These are phyloP conservation scores for Dactylellina cionopaga DNA, from an alignment of 2,329 filamentous ascomycete species.

Conservation along the genomic window DNA sequence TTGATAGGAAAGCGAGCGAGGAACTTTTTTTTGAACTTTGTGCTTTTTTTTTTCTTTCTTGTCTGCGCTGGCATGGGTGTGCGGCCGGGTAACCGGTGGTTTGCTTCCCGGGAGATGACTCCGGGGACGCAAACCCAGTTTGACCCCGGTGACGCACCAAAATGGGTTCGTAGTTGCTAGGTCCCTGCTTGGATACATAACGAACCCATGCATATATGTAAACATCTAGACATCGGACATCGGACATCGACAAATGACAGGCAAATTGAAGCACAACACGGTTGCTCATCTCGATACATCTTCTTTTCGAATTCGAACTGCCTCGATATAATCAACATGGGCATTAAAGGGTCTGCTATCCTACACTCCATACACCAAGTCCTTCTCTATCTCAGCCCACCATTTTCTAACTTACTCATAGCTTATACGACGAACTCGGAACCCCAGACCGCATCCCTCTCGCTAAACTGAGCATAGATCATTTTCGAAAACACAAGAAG, in stretches of 20 bases:
- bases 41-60: too few relatives aligned
- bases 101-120: not conserved
- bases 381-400: not conserved
- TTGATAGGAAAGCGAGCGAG: too few relatives aligned
- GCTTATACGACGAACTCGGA: conserved; percentile 90
- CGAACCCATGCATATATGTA: too few relatives aligned
- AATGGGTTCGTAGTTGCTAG: too few relatives aligned
- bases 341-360: conserved; percentile 40
- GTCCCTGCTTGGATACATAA: too few relatives aligned
- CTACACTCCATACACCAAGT: not conserved
- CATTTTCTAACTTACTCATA: conserved; percentile 60
- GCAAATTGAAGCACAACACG: too few relatives aligned
- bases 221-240: too few relatives aligned
- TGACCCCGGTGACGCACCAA: too few relatives aligned
- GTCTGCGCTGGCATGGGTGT: not conserved
- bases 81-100: not conserved
- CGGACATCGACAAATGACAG: too few relatives aligned
- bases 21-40: too few relatives aligned
- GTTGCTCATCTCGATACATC: too few relatives aligned
- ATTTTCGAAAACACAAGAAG: conserved; percentile 74
- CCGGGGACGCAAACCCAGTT: not conserved
- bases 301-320: not conserved
- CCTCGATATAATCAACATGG: conserved; percentile 18
- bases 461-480: conserved; percentile 80
- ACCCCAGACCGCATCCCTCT: conserved; percentile 81